Evolutionary conservation across 2,329 filamentous ascomycete species (phyloP).

Genomic region (Fusarium nisikadoi): DNA sequence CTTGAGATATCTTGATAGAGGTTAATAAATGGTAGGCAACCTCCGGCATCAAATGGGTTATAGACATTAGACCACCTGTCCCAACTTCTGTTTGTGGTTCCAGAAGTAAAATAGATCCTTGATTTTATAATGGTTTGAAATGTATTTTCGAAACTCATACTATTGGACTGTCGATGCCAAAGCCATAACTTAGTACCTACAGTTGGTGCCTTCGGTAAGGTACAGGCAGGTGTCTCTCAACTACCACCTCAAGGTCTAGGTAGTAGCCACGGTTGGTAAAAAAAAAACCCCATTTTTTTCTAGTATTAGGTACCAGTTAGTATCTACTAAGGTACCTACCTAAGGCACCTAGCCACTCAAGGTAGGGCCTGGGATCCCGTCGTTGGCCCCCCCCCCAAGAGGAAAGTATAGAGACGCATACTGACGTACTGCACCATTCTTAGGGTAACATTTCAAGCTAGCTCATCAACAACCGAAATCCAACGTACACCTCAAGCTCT

Average conservation of each 20-base stretch:
- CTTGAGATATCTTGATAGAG: slow-evolving; percentile 14
- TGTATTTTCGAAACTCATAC: background rate
- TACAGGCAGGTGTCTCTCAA: background rate
- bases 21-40: slow-evolving; percentile 15
- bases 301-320: background rate
- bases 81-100: background rate
- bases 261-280: background rate
- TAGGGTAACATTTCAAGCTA: slow-evolving; percentile 18
- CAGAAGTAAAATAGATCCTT: background rate
- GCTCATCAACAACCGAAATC: slow-evolving; percentile 19
- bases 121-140: background rate
- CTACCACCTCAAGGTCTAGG: background rate
- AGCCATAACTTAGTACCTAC: background rate
- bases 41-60: slow-evolving; percentile 2
- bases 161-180: background rate
- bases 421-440: slow-evolving; percentile 41
- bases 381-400: slow-evolving; percentile 5
- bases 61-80: background rate
- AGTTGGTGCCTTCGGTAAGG: too few relatives aligned
- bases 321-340: too few relatives aligned
- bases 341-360: background rate
- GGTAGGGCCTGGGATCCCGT: slow-evolving; percentile 7
- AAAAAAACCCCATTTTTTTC: background rate
- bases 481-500: background rate
- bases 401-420: slow-evolving; percentile 1